phyloP scores from a whole-genome alignment of 164 flowering plant species.

The Magnolia sinica region DNA sequence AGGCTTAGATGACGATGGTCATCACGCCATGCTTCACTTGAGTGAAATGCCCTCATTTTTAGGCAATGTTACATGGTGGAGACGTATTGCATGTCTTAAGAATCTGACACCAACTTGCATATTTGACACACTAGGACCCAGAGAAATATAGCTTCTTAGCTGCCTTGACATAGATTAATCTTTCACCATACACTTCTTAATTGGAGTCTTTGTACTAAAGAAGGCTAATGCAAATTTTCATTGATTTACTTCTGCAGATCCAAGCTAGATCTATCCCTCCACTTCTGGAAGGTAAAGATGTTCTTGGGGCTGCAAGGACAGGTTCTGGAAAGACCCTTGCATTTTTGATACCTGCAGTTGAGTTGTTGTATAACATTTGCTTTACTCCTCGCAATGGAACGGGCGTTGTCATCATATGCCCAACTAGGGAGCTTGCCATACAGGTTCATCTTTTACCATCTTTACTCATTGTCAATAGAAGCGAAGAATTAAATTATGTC shows the following conservation, averaged over 20 bases:
- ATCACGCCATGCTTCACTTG: too few relatives aligned
- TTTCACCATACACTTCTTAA: not conserved
- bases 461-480: too few relatives aligned
- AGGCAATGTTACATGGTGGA: not conserved
- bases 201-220: too few relatives aligned
- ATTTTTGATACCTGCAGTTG: slow-evolving; percentile 88
- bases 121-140: not conserved
- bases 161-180: not conserved
- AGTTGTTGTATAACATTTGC: slow-evolving; percentile 48
- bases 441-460: slow-evolving; percentile 38
- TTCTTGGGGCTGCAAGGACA: slow-evolving; percentile 97
- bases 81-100: not conserved
- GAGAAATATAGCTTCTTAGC: not conserved
- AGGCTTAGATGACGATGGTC: too few relatives aligned
- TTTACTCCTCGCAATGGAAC: slow-evolving; percentile 84
- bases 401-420: slow-evolving; percentile 89
- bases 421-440: slow-evolving; percentile 96
- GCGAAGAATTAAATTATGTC: too few relatives aligned
- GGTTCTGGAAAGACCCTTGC: slow-evolving; percentile 98
- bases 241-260: slow-evolving; percentile 42
- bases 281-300: slow-evolving; percentile 73
- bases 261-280: slow-evolving; percentile 89
- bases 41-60: too few relatives aligned
- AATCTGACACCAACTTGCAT: not conserved
- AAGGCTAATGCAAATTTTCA: too few relatives aligned